Evolutionary conservation across 1,284 basidiomycete species (phyloP).

Genomic region (Boletus semigastroideus): DNA sequence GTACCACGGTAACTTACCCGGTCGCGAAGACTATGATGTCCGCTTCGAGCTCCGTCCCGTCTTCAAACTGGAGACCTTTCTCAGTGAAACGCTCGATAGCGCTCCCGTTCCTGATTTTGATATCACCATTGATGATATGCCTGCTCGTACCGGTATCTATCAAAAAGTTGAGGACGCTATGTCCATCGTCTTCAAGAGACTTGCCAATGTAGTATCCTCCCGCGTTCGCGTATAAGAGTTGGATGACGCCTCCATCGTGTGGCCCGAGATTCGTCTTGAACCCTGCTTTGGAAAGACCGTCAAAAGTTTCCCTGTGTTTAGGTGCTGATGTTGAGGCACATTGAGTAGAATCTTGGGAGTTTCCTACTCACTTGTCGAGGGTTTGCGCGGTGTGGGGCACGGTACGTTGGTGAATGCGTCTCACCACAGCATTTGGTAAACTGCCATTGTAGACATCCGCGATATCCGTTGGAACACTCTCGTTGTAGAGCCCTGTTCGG

Average conservation of each 20-base stretch:
- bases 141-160: constrained; percentile 40
- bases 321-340: background rate
- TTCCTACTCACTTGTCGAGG: constrained; percentile 25
- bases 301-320: constrained; percentile 32
- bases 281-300: constrained; percentile 43
- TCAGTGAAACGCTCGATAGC: constrained; percentile 38
- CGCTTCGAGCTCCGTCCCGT: constrained; percentile 44
- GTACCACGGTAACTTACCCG: constrained; percentile 24
- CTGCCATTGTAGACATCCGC: constrained; percentile 20
- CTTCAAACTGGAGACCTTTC: constrained; percentile 39
- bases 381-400: constrained; percentile 23
- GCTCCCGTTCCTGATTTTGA: constrained; percentile 44
- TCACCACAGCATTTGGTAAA: constrained; percentile 18
- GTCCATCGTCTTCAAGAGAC: background rate
- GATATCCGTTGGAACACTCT: constrained; percentile 26
- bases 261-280: constrained; percentile 44
- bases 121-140: constrained; percentile 42
- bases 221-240: constrained; percentile 33
- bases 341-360: background rate
- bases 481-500: constrained; percentile 23
- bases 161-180: too few relatives aligned
- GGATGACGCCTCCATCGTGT: constrained; percentile 38
- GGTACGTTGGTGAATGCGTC: constrained; percentile 20
- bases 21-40: constrained; percentile 52
- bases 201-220: constrained; percentile 46